Conservation (phyloP, 1,284 basidiomycete species). For the Rhizoctonia solani region DNA sequence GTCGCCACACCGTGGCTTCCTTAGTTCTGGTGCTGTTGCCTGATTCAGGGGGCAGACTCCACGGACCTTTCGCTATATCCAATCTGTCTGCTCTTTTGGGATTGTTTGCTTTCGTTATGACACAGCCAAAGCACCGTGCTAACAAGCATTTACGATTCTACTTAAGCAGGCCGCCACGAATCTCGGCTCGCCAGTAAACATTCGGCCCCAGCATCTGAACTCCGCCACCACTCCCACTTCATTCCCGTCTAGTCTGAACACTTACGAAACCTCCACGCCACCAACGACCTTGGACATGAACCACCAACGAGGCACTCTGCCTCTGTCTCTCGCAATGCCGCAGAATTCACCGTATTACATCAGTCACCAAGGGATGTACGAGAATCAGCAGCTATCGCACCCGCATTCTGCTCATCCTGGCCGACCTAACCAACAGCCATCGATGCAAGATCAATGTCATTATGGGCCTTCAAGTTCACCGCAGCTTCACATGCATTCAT, state of each 20-base stretch:
- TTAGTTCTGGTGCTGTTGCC: conserved; percentile 18
- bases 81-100: conserved; percentile 3
- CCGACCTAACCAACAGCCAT: neutral
- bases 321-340: conserved; percentile 1
- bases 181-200: conserved; percentile 24
- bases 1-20: conserved; percentile 18
- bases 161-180: conserved; percentile 14
- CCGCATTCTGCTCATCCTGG: neutral
- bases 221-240: conserved; percentile 4
- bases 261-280: conserved; percentile 3
- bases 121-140: conserved; percentile 12
- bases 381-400: conserved; percentile 1
- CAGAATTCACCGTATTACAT: conserved; percentile 2
- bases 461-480: conserved; percentile 8
- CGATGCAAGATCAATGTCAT: neutral
- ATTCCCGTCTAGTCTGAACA: neutral
- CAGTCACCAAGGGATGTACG: neutral
- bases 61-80: conserved; percentile 5
- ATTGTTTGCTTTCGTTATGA: conserved; percentile 7
- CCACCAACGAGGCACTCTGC: conserved; percentile 7
- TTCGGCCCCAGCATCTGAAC: conserved; percentile 14
- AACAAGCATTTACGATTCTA: neutral
- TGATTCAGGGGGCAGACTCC: neutral
- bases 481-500: conserved; percentile 7
- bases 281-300: conserved; percentile 17